Evolutionary conservation across 805 yeast species (phyloP), one percentile per base, ranked within the genome.

Genomic region (Candida takata): DNA sequence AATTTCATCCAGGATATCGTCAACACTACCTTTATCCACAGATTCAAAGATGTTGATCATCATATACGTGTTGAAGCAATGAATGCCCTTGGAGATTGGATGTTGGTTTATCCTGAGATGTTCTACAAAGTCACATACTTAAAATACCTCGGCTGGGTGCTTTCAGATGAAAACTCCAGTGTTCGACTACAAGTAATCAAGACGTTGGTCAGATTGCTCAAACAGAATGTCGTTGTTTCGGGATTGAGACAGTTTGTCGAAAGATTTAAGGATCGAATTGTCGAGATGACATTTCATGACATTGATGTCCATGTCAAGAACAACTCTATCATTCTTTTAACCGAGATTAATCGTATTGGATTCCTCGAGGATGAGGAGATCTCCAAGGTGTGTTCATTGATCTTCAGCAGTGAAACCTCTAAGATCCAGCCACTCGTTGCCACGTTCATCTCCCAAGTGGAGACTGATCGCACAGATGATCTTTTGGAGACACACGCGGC

Each of bases 11-110:
- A 69, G 38, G 94, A 85, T 43, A 69, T 84, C 8, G 70, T 77
- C 23, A 77, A 73, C 44, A 67, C 80, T 2, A 71, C 80, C 8
- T 84, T 85, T 53, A 72, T 76, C 9, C 84, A 80, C 50, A 65
- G 97, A 45, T 84, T 83, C 54, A 76, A 87, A 44, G 97, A 88
- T 55, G 68, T 79, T 11, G 95, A 85, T 51, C 73, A 79, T 6
- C 54, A 56, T 6, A 82, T 88, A 24, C 69, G 97, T 47, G 69
- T 71, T 21, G 86, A 80, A 38, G 81, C 95, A 36, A 64, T 84
- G 47, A 48, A 55, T 8, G 67, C 70, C 24, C 61, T 87, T 34
- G 77, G 85, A n/a, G 62, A 58, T 13, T 83, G 95, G 84, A 82
- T 84, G 60, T 66, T 70, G n/a, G 52, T 61, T 6, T 72, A 71